Conservation (phyloP, 805 yeast genomes). For the Candida ficus region DNA sequence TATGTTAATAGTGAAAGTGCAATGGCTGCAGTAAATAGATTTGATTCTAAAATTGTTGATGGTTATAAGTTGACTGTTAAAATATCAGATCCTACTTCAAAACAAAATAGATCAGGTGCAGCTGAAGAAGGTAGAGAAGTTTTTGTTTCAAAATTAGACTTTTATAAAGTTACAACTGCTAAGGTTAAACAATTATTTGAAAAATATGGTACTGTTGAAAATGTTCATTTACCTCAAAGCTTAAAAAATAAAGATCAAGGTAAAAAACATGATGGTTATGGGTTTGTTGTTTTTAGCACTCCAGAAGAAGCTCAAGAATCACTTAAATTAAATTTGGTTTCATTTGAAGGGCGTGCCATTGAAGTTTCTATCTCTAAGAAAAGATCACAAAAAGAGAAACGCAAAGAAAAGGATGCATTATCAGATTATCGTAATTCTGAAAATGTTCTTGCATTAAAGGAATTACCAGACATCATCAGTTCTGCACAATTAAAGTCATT, state of each 20-base stretch:
- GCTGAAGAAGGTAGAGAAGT: constrained; percentile 53
- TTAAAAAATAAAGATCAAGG: constrained; percentile 17
- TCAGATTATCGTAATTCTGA: constrained; percentile 18
- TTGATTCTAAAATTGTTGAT: constrained; percentile 35
- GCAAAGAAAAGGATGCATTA: constrained; percentile 22
- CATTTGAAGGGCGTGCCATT: constrained; percentile 42
- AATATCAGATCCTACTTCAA: constrained; percentile 53
- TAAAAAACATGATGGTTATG: constrained; percentile 54
- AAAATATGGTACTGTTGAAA: constrained; percentile 49
- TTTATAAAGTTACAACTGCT: constrained; percentile 34
- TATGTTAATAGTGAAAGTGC: constrained; percentile 41
- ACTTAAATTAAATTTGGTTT: constrained; percentile 34
- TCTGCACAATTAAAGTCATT: constrained; percentile 29
- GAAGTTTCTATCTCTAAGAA: constrained; percentile 44
- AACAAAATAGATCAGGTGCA: constrained; percentile 37
- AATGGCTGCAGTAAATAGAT: constrained; percentile 31
- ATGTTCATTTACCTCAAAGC: constrained; percentile 43
- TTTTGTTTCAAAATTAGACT: constrained; percentile 48
- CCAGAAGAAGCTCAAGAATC: constrained; percentile 44
- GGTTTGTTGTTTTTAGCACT: constrained; percentile 48
- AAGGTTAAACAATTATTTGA: constrained; percentile 37
- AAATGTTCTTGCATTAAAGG: constrained; percentile 20
- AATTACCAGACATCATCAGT: constrained; percentile 34
- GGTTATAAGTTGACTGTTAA: constrained; percentile 48
- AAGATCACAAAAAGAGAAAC: constrained; percentile 30